Base-by-base conservation (phyloP, 768 basidiomycete species). In the Leucosporidium creatinivorum region DNA sequence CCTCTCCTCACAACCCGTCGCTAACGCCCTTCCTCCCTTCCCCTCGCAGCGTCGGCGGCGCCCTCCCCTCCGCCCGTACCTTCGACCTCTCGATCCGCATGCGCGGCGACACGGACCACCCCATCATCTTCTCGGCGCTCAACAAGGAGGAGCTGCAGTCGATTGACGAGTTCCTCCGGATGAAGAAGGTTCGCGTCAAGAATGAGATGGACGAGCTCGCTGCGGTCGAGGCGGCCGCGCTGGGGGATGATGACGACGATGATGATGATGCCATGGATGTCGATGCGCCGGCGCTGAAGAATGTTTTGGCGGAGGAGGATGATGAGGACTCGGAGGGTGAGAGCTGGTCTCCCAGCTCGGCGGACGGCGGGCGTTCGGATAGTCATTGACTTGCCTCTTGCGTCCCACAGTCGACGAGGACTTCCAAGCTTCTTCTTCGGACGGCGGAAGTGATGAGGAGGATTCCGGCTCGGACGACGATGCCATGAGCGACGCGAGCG, bases 81-180 rank as follows among this genome's bases (percentile, higher is more conserved):
- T 96, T 98, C 78, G 94, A 98, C 78, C 81, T 98, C 77, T 87
- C 89, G 75, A 87, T 98, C 72, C 85, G 90, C 57, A 87, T 88
- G 31, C 91, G 91, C 79, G 83, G 81, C 49, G 91, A 89, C 1
- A 85, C 89, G 1, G 91, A 94, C 12, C 57, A 66, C 10, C 70
- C 73, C 74, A 85, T 89, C 77, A 88, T 85, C 25, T 99, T 99
- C 79, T 89, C 89, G 1, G 89, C 91, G 3, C 87, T 99, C 79
- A 89, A 89, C 79, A 97, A 94, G 79, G 94, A 97, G 76, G 96
- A 99, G 76, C 88, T 92, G 72, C 89, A 89, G 66, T 83, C 85
- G 19, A 88, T 90, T 39, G 89, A 92, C 75, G 82, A 84, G 26
- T 98, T 90, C 78, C 79, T 99, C 74, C 19, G 66, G 25, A 86